Evolutionary conservation across 805 yeast genomes (phyloP).

Genomic region (Wickerhamiella sergipiensis): DNA sequence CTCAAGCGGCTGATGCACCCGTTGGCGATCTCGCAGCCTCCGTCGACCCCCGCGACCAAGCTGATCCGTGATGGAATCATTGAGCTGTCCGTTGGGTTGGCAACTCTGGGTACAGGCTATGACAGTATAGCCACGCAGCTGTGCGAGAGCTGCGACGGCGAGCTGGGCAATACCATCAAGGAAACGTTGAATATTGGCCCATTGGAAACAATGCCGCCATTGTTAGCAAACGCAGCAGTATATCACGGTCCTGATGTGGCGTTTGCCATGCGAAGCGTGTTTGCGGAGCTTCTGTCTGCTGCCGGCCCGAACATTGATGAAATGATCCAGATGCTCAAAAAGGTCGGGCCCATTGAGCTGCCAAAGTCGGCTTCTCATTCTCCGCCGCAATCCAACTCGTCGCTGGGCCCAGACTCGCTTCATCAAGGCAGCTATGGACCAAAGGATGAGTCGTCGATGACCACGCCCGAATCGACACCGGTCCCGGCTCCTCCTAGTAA

Average conservation of each 20-base stretch:
- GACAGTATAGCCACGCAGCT: background rate
- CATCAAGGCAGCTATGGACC: background rate
- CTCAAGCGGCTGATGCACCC: background rate
- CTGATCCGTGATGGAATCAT: background rate
- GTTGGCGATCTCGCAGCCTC: background rate
- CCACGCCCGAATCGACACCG: background rate
- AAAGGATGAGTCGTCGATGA: background rate
- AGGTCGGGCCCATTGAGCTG: background rate
- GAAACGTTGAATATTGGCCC: background rate
- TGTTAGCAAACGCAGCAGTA: background rate
- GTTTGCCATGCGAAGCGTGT: background rate
- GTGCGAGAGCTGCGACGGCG: background rate
- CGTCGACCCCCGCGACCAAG: background rate
- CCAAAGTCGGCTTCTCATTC: background rate
- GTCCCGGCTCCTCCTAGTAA: background rate
- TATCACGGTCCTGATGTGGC: background rate
- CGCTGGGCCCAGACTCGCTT: background rate
- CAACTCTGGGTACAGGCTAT: background rate
- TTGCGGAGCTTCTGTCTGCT: background rate
- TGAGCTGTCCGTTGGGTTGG: background rate
- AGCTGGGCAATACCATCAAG: background rate
- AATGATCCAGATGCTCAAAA: background rate
- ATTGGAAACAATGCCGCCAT: background rate
- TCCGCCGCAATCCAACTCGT: background rate
- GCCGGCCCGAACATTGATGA: background rate